Evolutionary conservation across 169 alveolate genomes (phyloP).

Genomic region (Cryptosporidium ryanae): DNA sequence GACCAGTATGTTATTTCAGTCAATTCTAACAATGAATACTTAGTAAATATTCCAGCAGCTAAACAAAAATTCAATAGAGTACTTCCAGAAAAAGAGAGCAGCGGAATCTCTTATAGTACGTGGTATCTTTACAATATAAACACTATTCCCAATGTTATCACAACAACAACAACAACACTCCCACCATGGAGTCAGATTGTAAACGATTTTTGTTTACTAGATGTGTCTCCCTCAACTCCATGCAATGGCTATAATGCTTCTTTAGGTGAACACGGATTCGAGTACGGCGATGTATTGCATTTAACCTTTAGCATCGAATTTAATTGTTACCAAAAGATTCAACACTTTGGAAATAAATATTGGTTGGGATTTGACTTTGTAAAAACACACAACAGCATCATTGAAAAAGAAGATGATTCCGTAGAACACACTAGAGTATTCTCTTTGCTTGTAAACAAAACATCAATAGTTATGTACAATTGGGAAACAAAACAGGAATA

Average conservation of each 20-base stretch:
- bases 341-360: conserved; percentile 14
- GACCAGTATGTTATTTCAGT: conserved; percentile 35
- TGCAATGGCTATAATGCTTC: conserved; percentile 41
- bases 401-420: no score
- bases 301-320: conserved; percentile 17
- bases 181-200: conserved; percentile 41
- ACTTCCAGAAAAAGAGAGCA: not conserved
- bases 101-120: not conserved
- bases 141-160: conserved; percentile 14
- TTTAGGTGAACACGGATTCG: not conserved
- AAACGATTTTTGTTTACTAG: conserved; percentile 17
- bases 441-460: not conserved
- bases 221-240: not conserved
- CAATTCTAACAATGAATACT: conserved; percentile 24
- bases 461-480: not conserved
- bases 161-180: conserved; percentile 60
- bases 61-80: conserved; percentile 25
- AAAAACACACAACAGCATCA: not conserved
- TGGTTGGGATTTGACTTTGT: conserved; percentile 43
- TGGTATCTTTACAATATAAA: conserved; percentile 23
- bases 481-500: not conserved
- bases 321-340: conserved; percentile 8
- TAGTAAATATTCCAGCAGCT: conserved; percentile 26
- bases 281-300: conserved; percentile 21
- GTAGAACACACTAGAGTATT: not conserved